Evolutionary conservation across 2,329 filamentous ascomycete species (phyloP), one percentile per base, ranked within the genome.

Genomic region (Pezizomycotina sp.): DNA sequence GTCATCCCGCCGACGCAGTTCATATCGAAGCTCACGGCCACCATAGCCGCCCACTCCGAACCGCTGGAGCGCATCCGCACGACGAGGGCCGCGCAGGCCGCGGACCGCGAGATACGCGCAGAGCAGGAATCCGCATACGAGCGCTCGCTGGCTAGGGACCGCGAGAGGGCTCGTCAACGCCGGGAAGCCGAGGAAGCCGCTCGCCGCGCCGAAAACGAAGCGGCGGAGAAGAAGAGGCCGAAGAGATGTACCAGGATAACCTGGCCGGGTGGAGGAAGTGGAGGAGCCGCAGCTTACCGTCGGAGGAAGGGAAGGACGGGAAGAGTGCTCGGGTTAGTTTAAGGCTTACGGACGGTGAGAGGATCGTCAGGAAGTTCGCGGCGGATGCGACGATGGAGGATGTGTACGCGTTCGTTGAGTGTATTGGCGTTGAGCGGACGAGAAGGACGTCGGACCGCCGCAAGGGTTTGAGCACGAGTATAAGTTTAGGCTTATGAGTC

Each of bases 61-160:
- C 74, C 86, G 29, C 62, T 98, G 3, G 71, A 73, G 24, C 66
- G 72, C 19, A 74, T 79, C 13, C 70, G 84, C n/a, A 69, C 76
- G 2, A 73, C 81, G 50, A 68, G 84, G 34, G 69, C 71, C 10
- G 81, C 83, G 26, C 80, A 92, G 48, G 73, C 91, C 53, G 73
- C 81, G 2, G 70, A 77, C n/a, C 69, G 86, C 28, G 79, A 63
- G 50, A 63, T 98, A 21, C 71, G 84, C n/a, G 70, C 77, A 43
- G 74, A 92, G 56, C 89, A 98, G 55, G 83, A 95, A 55, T 78
- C 72, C 6, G 89, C 89, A 1, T 98, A 98, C 56, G 84, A 98
- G 59, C 72, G 83, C 43, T 92, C 81, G 0, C 63, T 98, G 19
- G 86, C 84, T 6, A 72, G 74, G 42, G 89, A 98, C 57, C 68